Evolutionary conservation across 2,329 filamentous ascomycete genomes (phyloP).

Genomic region (Hypoxylon sp.): DNA sequence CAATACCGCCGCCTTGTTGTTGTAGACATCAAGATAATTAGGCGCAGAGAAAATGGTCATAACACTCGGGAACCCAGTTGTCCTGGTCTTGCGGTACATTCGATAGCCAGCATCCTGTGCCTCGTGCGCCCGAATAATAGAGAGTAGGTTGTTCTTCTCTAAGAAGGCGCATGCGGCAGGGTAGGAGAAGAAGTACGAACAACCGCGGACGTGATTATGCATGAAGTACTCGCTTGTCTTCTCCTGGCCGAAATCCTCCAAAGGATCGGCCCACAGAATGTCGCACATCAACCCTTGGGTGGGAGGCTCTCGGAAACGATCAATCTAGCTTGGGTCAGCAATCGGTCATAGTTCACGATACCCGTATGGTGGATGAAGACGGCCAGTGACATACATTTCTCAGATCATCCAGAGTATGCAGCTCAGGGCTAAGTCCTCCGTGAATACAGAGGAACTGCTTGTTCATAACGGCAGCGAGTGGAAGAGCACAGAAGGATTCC

Average conservation of each 20-base stretch:
- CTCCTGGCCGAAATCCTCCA: slow-evolving; percentile 98
- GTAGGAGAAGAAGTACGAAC: slow-evolving; percentile 99
- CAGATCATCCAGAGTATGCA: slow-evolving; percentile 95
- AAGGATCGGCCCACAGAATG: slow-evolving; percentile 97
- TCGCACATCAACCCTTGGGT: slow-evolving; percentile 99
- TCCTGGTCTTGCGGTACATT: slow-evolving; percentile 99
- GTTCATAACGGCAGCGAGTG: slow-evolving; percentile 98
- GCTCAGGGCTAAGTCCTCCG: slow-evolving; percentile 93
- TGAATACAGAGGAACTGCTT: slow-evolving; percentile 99
- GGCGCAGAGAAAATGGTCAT: slow-evolving; percentile 99
- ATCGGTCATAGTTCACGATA: slow-evolving; percentile 19
- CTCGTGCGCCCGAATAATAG: slow-evolving; percentile 97
- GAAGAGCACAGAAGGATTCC: slow-evolving; percentile 96
- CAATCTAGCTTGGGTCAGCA: slow-evolving; percentile 73
- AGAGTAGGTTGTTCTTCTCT: slow-evolving; percentile 98
- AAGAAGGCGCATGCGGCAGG: slow-evolving; percentile 96
- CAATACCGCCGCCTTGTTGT: slow-evolving; percentile 98
- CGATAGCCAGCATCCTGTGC: slow-evolving; percentile 98
- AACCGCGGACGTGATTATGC: slow-evolving; percentile 98
- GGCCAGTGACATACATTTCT: slow-evolving; percentile 75
- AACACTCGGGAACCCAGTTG: slow-evolving; percentile 97
- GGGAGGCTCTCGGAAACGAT: slow-evolving; percentile 96
- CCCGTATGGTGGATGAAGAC: slow-evolving; percentile 3
- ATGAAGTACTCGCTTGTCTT: slow-evolving; percentile 98
- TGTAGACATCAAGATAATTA: slow-evolving; percentile 99